Base-by-base conservation (phyloP, 2,329 filamentous ascomycete species). In the Sphaerulina vaccinii region DNA sequence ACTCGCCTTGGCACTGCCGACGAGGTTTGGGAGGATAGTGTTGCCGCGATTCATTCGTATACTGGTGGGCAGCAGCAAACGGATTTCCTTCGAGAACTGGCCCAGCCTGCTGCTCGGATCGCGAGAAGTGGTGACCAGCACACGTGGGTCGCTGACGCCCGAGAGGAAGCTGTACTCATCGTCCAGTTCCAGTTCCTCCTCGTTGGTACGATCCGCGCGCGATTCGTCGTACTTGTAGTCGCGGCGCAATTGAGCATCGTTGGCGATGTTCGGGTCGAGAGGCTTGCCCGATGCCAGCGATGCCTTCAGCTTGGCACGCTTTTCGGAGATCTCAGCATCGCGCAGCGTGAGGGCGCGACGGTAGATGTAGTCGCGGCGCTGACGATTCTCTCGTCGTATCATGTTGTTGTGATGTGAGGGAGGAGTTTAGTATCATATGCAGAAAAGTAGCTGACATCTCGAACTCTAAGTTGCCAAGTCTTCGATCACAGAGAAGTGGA, bases 211-310 rank as follows among this genome's bases (percentile, higher is more conserved):
- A 62, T 90, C 87, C 18, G 80, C 79, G 19, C 83, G 76, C 3
- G 89, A 88, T 71, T 96, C 92, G 68, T 99, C 93, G 69, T 92
- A 99, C 67, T 91, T 90, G 74, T 87, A 96, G 69, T 97, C 90
- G 67, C 88, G 85, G 37, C 91, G 83, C 49, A 99, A 74, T 23
- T 80, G 69, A 71, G 89, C 90, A 73, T 99, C 92, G 66, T 95
- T 87, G 49, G 91, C 90, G 60, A 97, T 88, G 29, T 81, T 78
- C 19, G 87, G 82, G 61, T 92, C 87, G 41, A 96, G 75, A 7
- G 90, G 87, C 68, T 93, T 95, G 59, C 93, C 93, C 8, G 88
- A 89, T 18, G 93, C 92, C 44, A 97, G 79, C 8, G 91, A 90
- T 27, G 86, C 84, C 69, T 91, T 87, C 49, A 99, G 75, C 69